Evolutionary conservation across 805 yeast species (phyloP), one percentile per base, ranked within the genome.

Genomic region (Saccharomycopsis sp.): DNA sequence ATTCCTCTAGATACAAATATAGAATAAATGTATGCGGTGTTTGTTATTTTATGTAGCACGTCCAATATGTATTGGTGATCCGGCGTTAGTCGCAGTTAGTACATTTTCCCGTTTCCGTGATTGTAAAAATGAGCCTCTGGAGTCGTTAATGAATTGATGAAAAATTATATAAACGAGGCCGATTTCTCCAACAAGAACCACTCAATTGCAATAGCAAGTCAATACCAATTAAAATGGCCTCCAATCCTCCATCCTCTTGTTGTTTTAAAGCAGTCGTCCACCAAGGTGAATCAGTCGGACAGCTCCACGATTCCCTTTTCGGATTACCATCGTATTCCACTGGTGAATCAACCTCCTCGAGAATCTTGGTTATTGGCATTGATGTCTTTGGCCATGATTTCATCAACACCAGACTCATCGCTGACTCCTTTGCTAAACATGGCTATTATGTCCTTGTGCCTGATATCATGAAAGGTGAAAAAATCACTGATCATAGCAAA

Each of bases 381-480:
- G 96, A 88, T 58, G 65, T 86, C 36, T 75, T 59, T 50, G 96
- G 96, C 29, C 63, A 71, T 57, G 65, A 65, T 35, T 70, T 68
- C 57, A 67, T 66, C 58, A 86, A 87, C 60, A 62, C 62, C 28
- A 61, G 71, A 54, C 67, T 88, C 53, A 59, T 77, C 50, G 89
- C 87, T 11, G 88, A 81, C 57, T 64, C 67, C 44, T 73, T 83
- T 50, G 83, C 89, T 38, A 61, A 62, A 41, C 59, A 59, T 11
- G 85, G 85, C 16, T 85, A 70, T 63, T 73, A 70, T 35, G 89
- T 81, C 1, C 67, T 80, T 37, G 64, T 81, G 27, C 95, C 95
- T n/a, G 96, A 87, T 60, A 68, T 35, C 28, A 14, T 38, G n/a
- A 7, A 33, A n/a, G 37, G 16, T 17, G 16, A 33, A 8, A 35